Conservation (phyloP, 2,329 filamentous ascomycete genomes). For the Septoria petroselini region DNA sequence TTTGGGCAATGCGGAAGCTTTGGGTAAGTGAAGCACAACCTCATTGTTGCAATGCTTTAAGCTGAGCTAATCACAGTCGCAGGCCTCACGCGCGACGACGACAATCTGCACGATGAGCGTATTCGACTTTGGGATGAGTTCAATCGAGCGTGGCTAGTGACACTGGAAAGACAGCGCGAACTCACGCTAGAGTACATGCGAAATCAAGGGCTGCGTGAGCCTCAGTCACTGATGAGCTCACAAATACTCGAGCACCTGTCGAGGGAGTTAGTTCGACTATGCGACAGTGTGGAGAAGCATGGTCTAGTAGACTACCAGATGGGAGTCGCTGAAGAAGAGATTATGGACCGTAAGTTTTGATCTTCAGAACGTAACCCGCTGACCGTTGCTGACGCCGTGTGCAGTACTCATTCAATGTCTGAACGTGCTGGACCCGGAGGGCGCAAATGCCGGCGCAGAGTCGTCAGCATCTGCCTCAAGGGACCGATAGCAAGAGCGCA, state of each 20-base stretch:
- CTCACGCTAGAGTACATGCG: constrained; percentile 60
- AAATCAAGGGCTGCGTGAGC: constrained; percentile 53
- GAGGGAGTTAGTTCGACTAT: constrained; percentile 74
- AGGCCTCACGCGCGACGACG: constrained; percentile 84
- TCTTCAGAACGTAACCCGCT: neutral
- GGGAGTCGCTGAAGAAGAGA: constrained; percentile 92
- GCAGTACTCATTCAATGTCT: constrained; percentile 29
- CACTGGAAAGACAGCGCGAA: constrained; percentile 81
- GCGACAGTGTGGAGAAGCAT: constrained; percentile 81
- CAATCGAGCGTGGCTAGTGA: constrained; percentile 83
- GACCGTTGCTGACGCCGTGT: constrained; percentile 13
- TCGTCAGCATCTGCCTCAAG: constrained; percentile 21
- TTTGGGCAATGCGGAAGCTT: constrained; percentile 60
- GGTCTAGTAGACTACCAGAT: constrained; percentile 98
- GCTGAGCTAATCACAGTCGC: constrained; percentile 28
- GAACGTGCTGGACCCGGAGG: constrained; percentile 25
- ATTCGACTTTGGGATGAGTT: constrained; percentile 90
- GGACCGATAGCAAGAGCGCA: constrained; percentile 16
- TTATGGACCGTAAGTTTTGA: constrained; percentile 70
- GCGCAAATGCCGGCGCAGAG: constrained; percentile 21
- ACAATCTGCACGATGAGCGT: constrained; percentile 68
- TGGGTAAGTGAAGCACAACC: constrained; percentile 54
- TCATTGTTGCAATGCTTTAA: constrained; percentile 40
- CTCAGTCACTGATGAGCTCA: constrained; percentile 64
- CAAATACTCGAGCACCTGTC: constrained; percentile 75